Evolutionary conservation across 441 rosid species (phyloP), one percentile per base, ranked within the genome.

Genomic region (Populus hybrid): DNA sequence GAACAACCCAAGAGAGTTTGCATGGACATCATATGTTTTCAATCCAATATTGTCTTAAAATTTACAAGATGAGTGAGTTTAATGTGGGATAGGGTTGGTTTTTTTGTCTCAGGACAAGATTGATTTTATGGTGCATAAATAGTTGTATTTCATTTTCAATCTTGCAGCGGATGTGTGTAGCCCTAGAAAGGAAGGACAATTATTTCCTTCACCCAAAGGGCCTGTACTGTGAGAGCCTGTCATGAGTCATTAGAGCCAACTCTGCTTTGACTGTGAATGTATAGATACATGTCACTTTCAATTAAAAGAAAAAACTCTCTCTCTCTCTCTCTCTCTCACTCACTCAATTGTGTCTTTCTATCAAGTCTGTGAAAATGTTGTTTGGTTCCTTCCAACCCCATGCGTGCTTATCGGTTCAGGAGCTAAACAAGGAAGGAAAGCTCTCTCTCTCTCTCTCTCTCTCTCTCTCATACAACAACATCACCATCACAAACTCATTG

Each of bases 391-490:
- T 81, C 74, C 77, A 6, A 54, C 14, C 76, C 82, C 86, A 76
- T 82, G 90, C 91, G 88, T 88, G 92, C 92, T 88, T 87, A 86
- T 89, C 90, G 69, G 78, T 83, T 81, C 70, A 67, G 79, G 85
- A 18, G 20, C 35, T 68, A 20, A 67, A 26, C 5, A 11, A 10
- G 30, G 21, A 8, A 67, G 23, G 32, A 30, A 30, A 30, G 32
- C 32, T 30, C 32, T 30, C 32, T 30, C 32, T 30, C 32, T 30
- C 32, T 64, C 23, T 23, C 81, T 86, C 79, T 81, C 46, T 36
- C n/a, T 36, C 12, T 12, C 40, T 23, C 21, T 71, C 34, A 0
- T 14, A 3, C 59, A 26, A 11, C 0, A 12, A 14, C 20, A 28
- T 28, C 10, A 18, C 38, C n/a, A 12, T 35, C 79, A 10, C 16